Evolutionary conservation across 2,329 filamentous ascomycete species (phyloP), one percentile per base, ranked within the genome.

Genomic region (Blastomyces silverae): DNA sequence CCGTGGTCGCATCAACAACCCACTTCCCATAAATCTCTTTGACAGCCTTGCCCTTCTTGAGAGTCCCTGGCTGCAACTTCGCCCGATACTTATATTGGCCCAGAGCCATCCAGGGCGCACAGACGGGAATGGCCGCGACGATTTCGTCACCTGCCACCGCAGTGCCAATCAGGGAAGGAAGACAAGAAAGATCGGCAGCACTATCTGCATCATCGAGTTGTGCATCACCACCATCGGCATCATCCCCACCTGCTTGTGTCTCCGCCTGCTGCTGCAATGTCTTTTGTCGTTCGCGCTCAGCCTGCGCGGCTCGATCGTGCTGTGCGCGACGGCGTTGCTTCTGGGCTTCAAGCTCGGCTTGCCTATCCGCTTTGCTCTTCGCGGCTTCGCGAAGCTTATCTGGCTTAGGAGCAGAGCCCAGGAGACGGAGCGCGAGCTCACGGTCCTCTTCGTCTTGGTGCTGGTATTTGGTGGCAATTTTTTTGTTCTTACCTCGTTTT

Each of bases 381-480:
- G 78, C 77, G 53, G 90, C 89, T 1, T 85, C 84, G 0, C 88
- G 88, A 0, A 84, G 83, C 58, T 61, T 61, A 42, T 69, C 77
- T 74, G 64, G 69, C 69, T 56, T 73, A 72, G 67, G 73, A 66
- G 83, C 80, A 1, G 90, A 88, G 50, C 94, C 94, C n/a, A 96
- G 86, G n/a, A 97, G 83, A 31, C 87, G 84, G 77, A 97, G 89
- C 42, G 92, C 91, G 0, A 92, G 84, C 7, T 84, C 85, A 15
- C 92, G 90, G 72, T 99, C 94, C 76, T 96, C 93, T 64, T 96
- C 92, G 71, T 97, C 93, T 81, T 97, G 94, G 70, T 95, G 82
- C 57, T 89, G 93, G 78, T 99, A 99, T 75, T 96, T 97, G 65
- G 85, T 81, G 3, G 91, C 91, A 1, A 91, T 87, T 76, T 94